Base-by-base conservation (phyloP, 2,329 filamentous ascomycete genomes). In the Exophiala oligosperma region DNA sequence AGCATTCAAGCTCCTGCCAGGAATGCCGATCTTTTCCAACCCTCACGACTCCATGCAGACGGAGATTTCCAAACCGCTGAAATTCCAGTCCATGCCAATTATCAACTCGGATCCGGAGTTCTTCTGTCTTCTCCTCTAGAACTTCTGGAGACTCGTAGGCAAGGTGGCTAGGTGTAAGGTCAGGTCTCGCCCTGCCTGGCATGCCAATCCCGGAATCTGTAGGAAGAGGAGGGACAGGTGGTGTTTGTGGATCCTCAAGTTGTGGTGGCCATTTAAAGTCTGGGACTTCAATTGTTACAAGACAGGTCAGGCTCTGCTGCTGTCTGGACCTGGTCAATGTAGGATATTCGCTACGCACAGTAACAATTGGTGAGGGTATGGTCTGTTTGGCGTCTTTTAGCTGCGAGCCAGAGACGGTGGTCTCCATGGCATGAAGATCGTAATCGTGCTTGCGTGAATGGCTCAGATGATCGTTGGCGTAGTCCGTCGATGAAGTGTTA, bases 31-130 rank as follows among this genome's bases (percentile, higher is more conserved):
- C 94, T 75, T 99, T 99, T 67, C 94, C 94, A 23, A 99, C 94
- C 53, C 91, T 87, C 57, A 99, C 85, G 2, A 89, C 92, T 28
- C 92, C 93, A 69, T 96, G 92, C 32, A 97, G 79, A 32, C 92
- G 86, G 64, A 99, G 81, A 71, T 94, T 96, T 62, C 94, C 94
- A 71, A 99, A 99, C 64, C 90, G 59, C 24, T 66, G 65, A 69
- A 97, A 97, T 70, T 97, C 93, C 21, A 99, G 80, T 0, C 94
- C 93, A 72, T 99, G 94, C 94, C 94, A 99, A 67, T 97, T 97
- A 68, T 99, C 94, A 9, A 99, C 94, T n/a, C 92, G 87, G 47
- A 79, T 84, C 57, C 91, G 86, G 58, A 99, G 77, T 62, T 87
- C 90, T 69, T 97, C 91, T 0, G 92, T 95, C 70, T 94, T 89